These are phyloP conservation scores for Venturiaceae sp. DNA, from an alignment of 2,329 filamentous ascomycete genomes.

Conservation along the genomic window DNA sequence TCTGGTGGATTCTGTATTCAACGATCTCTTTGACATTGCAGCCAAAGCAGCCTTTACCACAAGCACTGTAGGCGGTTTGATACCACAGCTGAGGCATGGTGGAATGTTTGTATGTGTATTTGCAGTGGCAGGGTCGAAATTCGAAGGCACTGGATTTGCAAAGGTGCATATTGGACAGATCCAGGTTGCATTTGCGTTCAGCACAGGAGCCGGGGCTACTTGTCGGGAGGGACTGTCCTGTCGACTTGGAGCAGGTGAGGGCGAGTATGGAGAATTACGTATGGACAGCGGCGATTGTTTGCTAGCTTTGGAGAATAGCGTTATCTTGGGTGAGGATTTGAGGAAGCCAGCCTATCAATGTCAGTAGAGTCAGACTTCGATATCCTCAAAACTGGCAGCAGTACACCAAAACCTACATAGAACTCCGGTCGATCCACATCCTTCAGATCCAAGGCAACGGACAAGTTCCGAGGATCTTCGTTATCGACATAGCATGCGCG, in stretches of 20 bases:
- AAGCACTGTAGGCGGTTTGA: conserved; percentile 76
- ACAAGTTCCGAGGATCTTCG: conserved; percentile 71
- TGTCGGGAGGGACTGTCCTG: conserved; percentile 25
- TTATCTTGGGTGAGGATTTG: conserved; percentile 91
- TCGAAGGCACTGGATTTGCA: conserved; percentile 83
- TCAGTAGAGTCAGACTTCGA: conserved; percentile 8
- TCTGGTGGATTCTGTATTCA: conserved; percentile 12
- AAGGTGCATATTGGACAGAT: conserved; percentile 94
- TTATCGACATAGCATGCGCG: conserved; percentile 92
- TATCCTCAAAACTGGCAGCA: not conserved
- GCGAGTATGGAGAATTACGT: conserved; percentile 36
- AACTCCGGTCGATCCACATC: conserved; percentile 86
- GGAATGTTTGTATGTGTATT: conserved; percentile 71
- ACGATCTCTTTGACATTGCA: conserved; percentile 34
- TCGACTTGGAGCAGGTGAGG: conserved; percentile 26
- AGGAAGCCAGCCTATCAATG: conserved; percentile 67
- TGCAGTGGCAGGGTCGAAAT: conserved; percentile 79
- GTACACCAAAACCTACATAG: conserved; percentile 49
- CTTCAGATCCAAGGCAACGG: conserved; percentile 76
- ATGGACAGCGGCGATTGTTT: conserved; percentile 55
- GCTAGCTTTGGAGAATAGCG: conserved; percentile 69
- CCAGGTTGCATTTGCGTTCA: conserved; percentile 65
- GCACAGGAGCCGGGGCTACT: conserved; percentile 32
- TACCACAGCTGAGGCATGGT: conserved; percentile 86
- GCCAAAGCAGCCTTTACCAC: conserved; percentile 80